Base-by-base conservation (phyloP, 371 early-diverging fungal species). In the Fennellomyces sp. region DNA sequence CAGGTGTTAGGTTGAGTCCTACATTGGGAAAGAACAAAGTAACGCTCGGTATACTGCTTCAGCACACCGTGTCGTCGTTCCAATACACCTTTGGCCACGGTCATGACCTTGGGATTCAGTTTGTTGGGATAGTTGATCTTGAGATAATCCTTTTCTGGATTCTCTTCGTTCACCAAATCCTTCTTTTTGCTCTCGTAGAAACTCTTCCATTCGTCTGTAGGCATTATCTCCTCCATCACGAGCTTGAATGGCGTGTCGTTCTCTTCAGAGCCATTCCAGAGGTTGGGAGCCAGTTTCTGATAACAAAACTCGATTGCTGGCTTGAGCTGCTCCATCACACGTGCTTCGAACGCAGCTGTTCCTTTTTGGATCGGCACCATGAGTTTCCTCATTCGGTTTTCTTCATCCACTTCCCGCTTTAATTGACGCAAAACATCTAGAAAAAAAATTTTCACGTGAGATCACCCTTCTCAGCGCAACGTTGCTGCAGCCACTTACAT, bases 111-210 rank as follows among this genome's bases (percentile, higher is more conserved):
- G 0, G 78, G 76, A 55, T 74, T 69, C 15, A 60, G 56, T 31
- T 77, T 80, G 60, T 80, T 77, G 13, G 75, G 69, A 62, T 77
- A 80, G 21, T 77, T 75, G 47, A 80, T 77, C n/a, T 70, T 69
- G 13, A 69, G 63, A 31, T 73, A 77, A 19, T 76, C 65, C 48
- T 76, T 77, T 5, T 36, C 55, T 0, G 72, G 69, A 31, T 66
- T 55, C 11, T 68, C 52, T 52, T 76, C 77, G 28, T 67, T 41
- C 10, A 80, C 75, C 38, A 74, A 35, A 12, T 76, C 69, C 17
- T 73, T 62, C 38, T 68, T 63, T 25, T 75, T 60, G 23, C 52
- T 29, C 27, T 69, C 58, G 0, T 59, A 56, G 56, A 77, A 81
- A 0, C 56, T 41, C 0, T 54, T 26, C 81, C 81, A 81, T 60